Base-by-base conservation (phyloP, 1,284 basidiomycete genomes). In the Ustilago shanxiensis region DNA sequence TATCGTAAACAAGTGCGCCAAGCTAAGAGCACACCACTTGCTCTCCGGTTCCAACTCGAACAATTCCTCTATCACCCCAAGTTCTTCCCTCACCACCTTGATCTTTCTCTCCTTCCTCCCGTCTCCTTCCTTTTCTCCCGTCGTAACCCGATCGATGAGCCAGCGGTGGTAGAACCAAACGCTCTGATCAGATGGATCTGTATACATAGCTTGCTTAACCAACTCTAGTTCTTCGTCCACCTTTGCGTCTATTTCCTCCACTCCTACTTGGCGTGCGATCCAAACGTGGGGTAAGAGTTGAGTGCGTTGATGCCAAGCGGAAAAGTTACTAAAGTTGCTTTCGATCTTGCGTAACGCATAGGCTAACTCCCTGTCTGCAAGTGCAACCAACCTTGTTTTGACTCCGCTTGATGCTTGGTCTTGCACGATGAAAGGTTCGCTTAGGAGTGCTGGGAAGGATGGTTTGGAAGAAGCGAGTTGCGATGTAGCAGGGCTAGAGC, bases 131-230 rank as follows among this genome's bases (percentile, higher is more conserved):
- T 18, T 11, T 50, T 44, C 14, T 28, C 14, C 47, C 24, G 22
- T 3, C 45, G 57, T 41, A 10, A 24, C 5, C 45, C 29, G 31
- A 7, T 93, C 93, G 55, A 98, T 89, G 0, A 99, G 89, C 95
- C 96, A 99, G 18, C 94, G 90, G 83, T 99, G 97, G 86, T 99
- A 99, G 62, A 98, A 91, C 97, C 97, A 99, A 0, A 94, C 94
- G 70, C 93, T 95, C 86, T 98, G 95, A 86, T 99, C 97, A 54
- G 91, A 90, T 1, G 97, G 97, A 85, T 98, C 96, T 0, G 95
- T 98, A 87, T 95, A 99, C 88, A 99, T 90, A 0, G 96, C 97
- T 83, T 97, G 95, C 76, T 92, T 90, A 22, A 98, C 92, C 13
- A 98, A 89, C 53, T 96, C 94, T 82, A 96, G 93, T 84, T 99